Evolutionary conservation across 371 early-diverging fungal species (phyloP).

Genomic region (Circinella minor): DNA sequence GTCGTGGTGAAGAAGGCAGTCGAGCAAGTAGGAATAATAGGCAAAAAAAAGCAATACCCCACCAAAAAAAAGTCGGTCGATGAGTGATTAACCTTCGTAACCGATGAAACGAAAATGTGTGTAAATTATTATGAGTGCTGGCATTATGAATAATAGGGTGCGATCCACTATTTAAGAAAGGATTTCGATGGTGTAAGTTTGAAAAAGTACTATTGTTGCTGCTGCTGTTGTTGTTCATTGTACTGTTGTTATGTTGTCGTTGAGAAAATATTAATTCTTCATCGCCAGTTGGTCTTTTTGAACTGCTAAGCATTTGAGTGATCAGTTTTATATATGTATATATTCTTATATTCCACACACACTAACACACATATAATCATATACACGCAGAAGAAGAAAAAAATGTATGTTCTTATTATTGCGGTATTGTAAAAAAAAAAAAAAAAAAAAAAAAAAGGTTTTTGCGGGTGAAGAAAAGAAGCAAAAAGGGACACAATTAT

Average conservation of each 20-base stretch:
- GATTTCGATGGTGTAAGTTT: not conserved
- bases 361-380: too few relatives aligned
- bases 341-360: too few relatives aligned
- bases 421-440: too few relatives aligned
- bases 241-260: not conserved
- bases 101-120: slow-evolving; percentile 9
- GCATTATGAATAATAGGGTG: not conserved
- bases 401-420: too few relatives aligned
- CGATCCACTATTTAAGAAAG: not conserved
- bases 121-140: not conserved
- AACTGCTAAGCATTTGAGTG: not conserved
- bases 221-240: not conserved
- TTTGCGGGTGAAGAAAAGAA: too few relatives aligned
- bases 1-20: slow-evolving; percentile 13
- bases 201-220: not conserved
- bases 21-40: slow-evolving; percentile 12
- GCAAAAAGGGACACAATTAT: too few relatives aligned
- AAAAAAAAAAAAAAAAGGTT: too few relatives aligned
- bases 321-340: not conserved
- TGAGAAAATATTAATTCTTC: not conserved
- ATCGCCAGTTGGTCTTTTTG: not conserved
- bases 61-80: slow-evolving; percentile 12
- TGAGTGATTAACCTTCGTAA: slow-evolving; percentile 10
- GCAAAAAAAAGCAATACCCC: slow-evolving; percentile 7
- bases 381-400: too few relatives aligned